Evolutionary conservation across 163 green algal genomes (phyloP).

Genomic region (Trebouxia gelatinosa): DNA sequence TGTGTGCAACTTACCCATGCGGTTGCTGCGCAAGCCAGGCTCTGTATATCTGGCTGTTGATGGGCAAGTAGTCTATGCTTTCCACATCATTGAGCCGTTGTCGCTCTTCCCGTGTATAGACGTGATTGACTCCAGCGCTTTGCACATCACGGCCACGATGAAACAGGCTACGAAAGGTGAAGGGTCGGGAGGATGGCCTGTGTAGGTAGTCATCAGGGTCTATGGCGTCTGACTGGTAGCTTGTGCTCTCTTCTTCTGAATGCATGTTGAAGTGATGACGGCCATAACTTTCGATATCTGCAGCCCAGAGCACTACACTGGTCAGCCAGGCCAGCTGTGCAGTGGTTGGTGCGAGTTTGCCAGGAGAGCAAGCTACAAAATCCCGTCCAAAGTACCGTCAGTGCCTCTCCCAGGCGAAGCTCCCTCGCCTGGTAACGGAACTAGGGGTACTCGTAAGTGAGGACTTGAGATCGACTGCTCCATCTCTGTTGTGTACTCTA

Average conservation of each 20-base stretch:
- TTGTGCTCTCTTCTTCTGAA: slow-evolving; percentile 28
- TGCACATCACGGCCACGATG: slow-evolving; percentile 39
- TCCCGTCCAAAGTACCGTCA: background rate
- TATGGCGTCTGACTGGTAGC: slow-evolving; percentile 28
- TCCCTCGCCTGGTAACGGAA: background rate
- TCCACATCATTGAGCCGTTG: slow-evolving; percentile 44
- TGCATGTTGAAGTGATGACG: background rate
- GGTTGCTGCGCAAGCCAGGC: slow-evolving; percentile 52
- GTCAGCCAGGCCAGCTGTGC: background rate
- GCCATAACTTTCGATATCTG: slow-evolving; percentile 7
- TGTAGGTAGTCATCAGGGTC: background rate
- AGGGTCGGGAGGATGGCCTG: background rate
- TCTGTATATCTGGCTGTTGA: slow-evolving; percentile 54
- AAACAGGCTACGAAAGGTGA: slow-evolving; percentile 14
- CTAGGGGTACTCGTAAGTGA: slow-evolving; percentile 17
- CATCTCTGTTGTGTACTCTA: no score
- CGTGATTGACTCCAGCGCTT: slow-evolving; percentile 45
- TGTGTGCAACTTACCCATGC: slow-evolving; percentile 28
- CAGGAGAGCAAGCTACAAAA: background rate
- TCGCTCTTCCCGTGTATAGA: slow-evolving; percentile 44
- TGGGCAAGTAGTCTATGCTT: slow-evolving; percentile 67
- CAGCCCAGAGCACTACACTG: background rate
- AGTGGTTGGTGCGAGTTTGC: background rate
- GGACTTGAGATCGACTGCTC: slow-evolving; percentile 13
- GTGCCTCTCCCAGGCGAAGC: background rate